Evolutionary conservation across 768 basidiomycete genomes (phyloP).

Genomic region (Lactifluus volemus): DNA sequence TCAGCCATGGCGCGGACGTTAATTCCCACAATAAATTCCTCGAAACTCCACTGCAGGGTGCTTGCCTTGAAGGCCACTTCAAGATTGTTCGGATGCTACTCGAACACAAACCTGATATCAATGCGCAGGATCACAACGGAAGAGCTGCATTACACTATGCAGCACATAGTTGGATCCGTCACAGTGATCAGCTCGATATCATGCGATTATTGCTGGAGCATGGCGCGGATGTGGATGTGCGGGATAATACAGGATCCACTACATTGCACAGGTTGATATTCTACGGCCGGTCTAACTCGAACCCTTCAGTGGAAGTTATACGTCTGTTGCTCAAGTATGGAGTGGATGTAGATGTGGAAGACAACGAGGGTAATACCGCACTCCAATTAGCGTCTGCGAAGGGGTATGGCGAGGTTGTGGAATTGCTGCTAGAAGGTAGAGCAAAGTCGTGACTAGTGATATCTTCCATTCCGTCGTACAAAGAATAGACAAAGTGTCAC

Average conservation of each 20-base stretch:
- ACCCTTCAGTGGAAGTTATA: background rate
- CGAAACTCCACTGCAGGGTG: background rate
- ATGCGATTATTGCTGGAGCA: background rate
- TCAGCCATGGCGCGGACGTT: background rate
- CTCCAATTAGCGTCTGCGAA: background rate
- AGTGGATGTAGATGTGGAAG: background rate
- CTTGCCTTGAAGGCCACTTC: background rate
- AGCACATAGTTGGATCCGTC: fast-evolving
- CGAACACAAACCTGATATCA: background rate
- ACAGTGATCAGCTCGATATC: background rate
- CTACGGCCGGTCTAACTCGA: no score
- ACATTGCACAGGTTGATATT: background rate
- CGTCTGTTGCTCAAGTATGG: background rate
- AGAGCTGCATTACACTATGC: background rate
- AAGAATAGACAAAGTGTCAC: no score
- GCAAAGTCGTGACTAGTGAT: background rate
- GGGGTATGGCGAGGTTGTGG: background rate
- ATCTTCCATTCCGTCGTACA: no score
- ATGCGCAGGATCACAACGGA: background rate
- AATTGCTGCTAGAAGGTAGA: background rate
- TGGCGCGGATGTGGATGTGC: background rate
- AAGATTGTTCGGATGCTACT: background rate
- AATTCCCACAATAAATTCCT: no score
- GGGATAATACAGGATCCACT: background rate
- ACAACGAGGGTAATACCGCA: background rate